phyloP scores from a whole-genome alignment of 345 rosid species.

The Raphanus raphanistrum region DNA sequence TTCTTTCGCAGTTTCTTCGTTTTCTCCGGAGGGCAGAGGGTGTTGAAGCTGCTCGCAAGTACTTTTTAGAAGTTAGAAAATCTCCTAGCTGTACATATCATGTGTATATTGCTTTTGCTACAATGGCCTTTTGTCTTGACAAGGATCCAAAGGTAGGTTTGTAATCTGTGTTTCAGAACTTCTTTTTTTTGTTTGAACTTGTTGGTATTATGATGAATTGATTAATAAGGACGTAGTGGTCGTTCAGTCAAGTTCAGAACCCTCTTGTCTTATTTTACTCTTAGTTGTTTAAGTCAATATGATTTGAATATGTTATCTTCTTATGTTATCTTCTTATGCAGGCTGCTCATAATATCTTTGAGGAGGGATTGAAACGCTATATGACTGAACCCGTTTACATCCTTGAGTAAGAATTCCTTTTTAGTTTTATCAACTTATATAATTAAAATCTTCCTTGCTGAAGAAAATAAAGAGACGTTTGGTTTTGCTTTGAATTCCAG shows the following conservation, averaged over 20 bases:
- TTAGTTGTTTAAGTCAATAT: constrained; percentile 4
- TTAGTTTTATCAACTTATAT: background rate
- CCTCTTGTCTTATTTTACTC: background rate
- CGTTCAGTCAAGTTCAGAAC: constrained; percentile 10
- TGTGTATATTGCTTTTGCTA: constrained; percentile 89
- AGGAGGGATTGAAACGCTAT: constrained; percentile 84
- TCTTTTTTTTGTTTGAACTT: background rate
- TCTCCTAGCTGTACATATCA: constrained; percentile 84
- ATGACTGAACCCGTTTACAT: constrained; percentile 94
- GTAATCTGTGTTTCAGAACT: constrained; percentile 18
- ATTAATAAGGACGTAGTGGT: constrained; percentile 14
- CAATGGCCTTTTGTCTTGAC: constrained; percentile 87
- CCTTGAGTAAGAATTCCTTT: constrained; percentile 57
- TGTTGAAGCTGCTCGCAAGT: constrained; percentile 94
- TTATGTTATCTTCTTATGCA: too few relatives aligned
- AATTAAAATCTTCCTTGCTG: background rate
- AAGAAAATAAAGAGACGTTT: background rate
- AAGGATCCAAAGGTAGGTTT: constrained; percentile 81
- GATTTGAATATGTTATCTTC: too few relatives aligned
- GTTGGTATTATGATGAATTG: constrained; percentile 10
- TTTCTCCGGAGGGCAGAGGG: constrained; percentile 91
- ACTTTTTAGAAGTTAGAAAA: constrained; percentile 83
- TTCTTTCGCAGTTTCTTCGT: constrained; percentile 68
- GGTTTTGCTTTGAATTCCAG: constrained; percentile 47
- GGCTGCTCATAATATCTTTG: constrained; percentile 89